These are phyloP conservation scores for Mycena citricolor DNA, from an alignment of 1,284 basidiomycete genomes.

Conservation along the genomic window DNA sequence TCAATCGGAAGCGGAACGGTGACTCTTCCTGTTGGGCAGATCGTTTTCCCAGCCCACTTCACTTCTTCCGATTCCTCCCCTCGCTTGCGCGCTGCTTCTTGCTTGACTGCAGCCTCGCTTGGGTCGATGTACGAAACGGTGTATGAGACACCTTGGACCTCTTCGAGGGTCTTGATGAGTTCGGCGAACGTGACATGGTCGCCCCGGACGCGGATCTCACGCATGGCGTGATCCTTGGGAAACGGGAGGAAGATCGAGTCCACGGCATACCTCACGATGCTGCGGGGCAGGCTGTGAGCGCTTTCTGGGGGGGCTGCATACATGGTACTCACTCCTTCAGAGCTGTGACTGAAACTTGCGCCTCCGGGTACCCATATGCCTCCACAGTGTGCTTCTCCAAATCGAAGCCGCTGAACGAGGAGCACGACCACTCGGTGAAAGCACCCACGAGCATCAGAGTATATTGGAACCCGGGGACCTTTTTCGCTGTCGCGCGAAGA, in stretches of 20 bases:
- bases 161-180: slow-evolving; percentile 4
- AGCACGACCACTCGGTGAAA: slow-evolving; percentile 3
- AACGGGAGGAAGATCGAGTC: slow-evolving; percentile 9
- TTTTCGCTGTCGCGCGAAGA: background rate
- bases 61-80: slow-evolving; percentile 7
- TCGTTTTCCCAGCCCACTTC: slow-evolving; percentile 1
- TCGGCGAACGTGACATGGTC: slow-evolving; percentile 2
- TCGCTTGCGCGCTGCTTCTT: slow-evolving; percentile 6
- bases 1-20: background rate
- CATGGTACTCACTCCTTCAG: background rate
- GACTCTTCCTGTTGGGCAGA: background rate
- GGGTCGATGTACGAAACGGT: slow-evolving; percentile 1
- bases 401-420: slow-evolving; percentile 4
- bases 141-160: slow-evolving; percentile 11
- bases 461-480: slow-evolving; percentile 3
- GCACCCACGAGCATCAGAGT: slow-evolving; percentile 5
- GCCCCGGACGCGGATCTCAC: slow-evolving; percentile 11
- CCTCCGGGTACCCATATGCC: slow-evolving; percentile 4
- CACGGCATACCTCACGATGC: slow-evolving; percentile 10
- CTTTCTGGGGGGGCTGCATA: background rate
- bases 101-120: slow-evolving; percentile 1
- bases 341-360: slow-evolving; percentile 1
- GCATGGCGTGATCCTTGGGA: background rate
- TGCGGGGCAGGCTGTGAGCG: background rate
- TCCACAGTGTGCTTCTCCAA: slow-evolving; percentile 1